These are phyloP conservation scores for Exsudoporus frostii DNA, from an alignment of 768 basidiomycete genomes.

Conservation along the genomic window DNA sequence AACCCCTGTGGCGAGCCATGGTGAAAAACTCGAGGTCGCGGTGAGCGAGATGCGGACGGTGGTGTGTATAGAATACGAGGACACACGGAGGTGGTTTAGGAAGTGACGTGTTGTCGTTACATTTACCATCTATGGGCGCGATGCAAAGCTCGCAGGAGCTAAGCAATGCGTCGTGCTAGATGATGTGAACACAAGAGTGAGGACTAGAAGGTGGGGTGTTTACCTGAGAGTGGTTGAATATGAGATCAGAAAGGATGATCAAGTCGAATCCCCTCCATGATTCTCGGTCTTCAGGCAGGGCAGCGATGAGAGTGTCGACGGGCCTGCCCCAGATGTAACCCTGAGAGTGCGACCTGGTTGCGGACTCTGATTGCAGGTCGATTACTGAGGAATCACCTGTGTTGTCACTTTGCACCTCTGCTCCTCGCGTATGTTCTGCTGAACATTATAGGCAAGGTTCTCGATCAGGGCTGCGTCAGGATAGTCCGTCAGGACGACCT, in stretches of 20 bases:
- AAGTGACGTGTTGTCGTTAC: slow-evolving; percentile 5
- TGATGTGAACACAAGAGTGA: not conserved
- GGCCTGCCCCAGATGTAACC: slow-evolving; percentile 84
- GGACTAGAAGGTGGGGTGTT: slow-evolving; percentile 2
- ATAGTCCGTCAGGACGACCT: slow-evolving; percentile 92
- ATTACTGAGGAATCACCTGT: slow-evolving; percentile 31
- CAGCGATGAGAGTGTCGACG: slow-evolving; percentile 33
- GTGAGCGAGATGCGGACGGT: slow-evolving; percentile 78
- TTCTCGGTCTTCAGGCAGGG: slow-evolving; percentile 18
- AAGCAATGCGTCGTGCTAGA: slow-evolving; percentile 78
- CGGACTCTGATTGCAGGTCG: slow-evolving; percentile 26
- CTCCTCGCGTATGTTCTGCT: slow-evolving; percentile 44
- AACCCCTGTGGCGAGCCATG: slow-evolving; percentile 58
- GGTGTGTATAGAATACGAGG: slow-evolving; percentile 87
- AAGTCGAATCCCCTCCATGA: slow-evolving; percentile 56
- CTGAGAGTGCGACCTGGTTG: slow-evolving; percentile 28
- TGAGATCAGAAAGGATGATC: slow-evolving; percentile 86
- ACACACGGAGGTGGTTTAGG: slow-evolving; percentile 38
- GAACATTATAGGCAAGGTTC: slow-evolving; percentile 72
- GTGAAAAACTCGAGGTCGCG: slow-evolving; percentile 81
- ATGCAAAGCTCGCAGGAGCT: slow-evolving; percentile 58
- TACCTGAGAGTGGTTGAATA: slow-evolving; percentile 94
- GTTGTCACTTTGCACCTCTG: slow-evolving; percentile 24
- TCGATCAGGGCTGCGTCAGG: slow-evolving; percentile 74
- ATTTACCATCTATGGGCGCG: slow-evolving; percentile 19